Evolutionary conservation across 345 rosid genomes (phyloP), one percentile per base, ranked within the genome.

Genomic region (Cochlearia excelsa): DNA sequence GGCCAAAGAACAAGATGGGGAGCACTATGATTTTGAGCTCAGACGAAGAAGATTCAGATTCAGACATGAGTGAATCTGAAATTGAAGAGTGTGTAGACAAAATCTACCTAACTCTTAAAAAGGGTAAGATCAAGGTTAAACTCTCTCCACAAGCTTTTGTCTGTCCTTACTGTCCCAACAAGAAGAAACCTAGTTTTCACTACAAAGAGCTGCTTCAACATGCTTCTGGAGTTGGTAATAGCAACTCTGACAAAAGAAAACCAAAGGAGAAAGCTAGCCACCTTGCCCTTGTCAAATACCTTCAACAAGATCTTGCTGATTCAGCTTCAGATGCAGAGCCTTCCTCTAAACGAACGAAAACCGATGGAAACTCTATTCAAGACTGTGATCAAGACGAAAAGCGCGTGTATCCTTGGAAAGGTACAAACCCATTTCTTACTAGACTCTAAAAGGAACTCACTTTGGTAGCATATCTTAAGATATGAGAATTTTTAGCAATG

Each of bases 171-270:
- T 93, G 97, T 70, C 85, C 88, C 4, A 84, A 79, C 49, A 90
- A 80, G 83, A 90, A 81, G 83, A 90, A 82, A 70, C 67, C 60
- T 26, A 87, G 83, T 54, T 93, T 80, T 58, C 79, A 69, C 16
- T 85, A 84, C 70, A 79, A 68, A 34, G 95, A 90, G 46, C 83
- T 93, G 27, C 85, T 89, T 57, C 97, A 93, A 50, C 99, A 93
- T 82, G 99, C 97, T 46, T 82, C 94, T 46, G 99, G 94, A 48
- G 97, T 92, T 63, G 96, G 95, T 56, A 83, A 80, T 43, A 92
- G 96, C 67, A 57, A 73, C 33, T 91, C 96, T 0, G 76, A 74
- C 2, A 88, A 92, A 75, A 79, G 96, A 72, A 83, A 73, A 44
- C 46, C 65, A 4, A 84, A 82, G 81, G 89, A 81, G 78, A 92